These are phyloP conservation scores for Trichoderma sp. DNA, from an alignment of 2,329 filamentous ascomycete genomes.

Conservation along the genomic window DNA sequence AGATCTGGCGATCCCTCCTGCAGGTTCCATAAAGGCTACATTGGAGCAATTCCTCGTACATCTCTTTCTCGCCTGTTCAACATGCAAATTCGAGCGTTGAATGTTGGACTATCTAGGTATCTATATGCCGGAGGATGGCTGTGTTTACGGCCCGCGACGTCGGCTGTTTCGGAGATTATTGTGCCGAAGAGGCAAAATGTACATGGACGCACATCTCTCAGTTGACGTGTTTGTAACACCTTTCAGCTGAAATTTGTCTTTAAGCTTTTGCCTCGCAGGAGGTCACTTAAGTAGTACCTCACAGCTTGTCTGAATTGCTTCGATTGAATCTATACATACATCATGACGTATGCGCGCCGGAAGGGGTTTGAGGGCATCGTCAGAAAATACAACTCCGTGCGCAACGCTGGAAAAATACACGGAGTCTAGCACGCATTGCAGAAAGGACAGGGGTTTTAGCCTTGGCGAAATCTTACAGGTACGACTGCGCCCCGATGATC, in stretches of 20 bases:
- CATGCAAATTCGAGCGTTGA: neutral
- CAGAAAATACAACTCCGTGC: neutral
- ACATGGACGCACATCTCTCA: neutral
- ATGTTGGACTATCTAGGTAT: neutral
- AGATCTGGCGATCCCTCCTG: constrained; percentile 3
- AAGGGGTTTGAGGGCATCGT: neutral
- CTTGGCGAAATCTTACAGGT: neutral
- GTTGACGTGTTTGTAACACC: neutral
- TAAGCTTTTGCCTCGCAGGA: neutral
- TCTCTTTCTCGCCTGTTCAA: neutral
- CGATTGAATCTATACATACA: neutral
- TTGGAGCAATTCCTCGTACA: neutral
- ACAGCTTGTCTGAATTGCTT: neutral
- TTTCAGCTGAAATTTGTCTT: neutral
- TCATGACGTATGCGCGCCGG: neutral
- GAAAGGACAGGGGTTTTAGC: neutral
- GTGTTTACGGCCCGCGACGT: neutral
- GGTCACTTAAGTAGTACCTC: neutral
- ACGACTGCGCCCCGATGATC: neutral
- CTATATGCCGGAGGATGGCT: neutral
- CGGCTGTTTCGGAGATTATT: neutral
- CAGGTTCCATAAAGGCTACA: neutral
- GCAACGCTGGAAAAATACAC: neutral
- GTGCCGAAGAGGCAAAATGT: neutral
- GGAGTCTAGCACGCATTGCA: neutral